Conservation (phyloP, 768 basidiomycete genomes). For the Suillus fuscotomentosus region DNA sequence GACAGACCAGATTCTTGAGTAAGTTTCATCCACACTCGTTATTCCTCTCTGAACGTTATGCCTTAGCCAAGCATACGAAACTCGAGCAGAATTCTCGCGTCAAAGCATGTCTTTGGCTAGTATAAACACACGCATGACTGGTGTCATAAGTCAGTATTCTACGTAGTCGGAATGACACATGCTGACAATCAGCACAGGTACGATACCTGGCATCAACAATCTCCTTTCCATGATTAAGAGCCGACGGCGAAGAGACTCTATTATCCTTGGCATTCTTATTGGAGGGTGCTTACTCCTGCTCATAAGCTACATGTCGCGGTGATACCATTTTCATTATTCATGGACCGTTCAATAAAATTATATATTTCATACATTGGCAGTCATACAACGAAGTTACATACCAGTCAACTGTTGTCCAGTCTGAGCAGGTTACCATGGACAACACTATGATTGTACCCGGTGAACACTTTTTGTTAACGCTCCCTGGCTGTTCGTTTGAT, state of each 20-base stretch:
- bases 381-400: not conserved
- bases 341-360: not conserved
- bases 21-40: slow-evolving; percentile 25
- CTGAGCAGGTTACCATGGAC: not conserved
- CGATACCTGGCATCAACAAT: slow-evolving; percentile 94
- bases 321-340: slow-evolving; percentile 11
- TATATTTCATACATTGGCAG: not conserved
- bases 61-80: slow-evolving; percentile 92
- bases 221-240: slow-evolving; percentile 91
- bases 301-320: slow-evolving; percentile 45
- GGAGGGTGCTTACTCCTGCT: slow-evolving; percentile 75
- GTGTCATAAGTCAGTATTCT: slow-evolving; percentile 67
- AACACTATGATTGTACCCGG: not conserved
- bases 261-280: slow-evolving; percentile 87
- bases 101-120: slow-evolving; percentile 74
- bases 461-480: not conserved
- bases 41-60: slow-evolving; percentile 3
- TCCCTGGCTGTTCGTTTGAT: not conserved
- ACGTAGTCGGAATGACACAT: not conserved
- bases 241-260: slow-evolving; percentile 82
- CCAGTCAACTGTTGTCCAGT: not conserved
- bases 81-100: slow-evolving; percentile 85
- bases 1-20: slow-evolving; percentile 92
- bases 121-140: slow-evolving; percentile 82
- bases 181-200: slow-evolving; percentile 44